phyloP scores from a whole-genome alignment of 257 asterid genomes.

The Solanum gracilifrons region DNA sequence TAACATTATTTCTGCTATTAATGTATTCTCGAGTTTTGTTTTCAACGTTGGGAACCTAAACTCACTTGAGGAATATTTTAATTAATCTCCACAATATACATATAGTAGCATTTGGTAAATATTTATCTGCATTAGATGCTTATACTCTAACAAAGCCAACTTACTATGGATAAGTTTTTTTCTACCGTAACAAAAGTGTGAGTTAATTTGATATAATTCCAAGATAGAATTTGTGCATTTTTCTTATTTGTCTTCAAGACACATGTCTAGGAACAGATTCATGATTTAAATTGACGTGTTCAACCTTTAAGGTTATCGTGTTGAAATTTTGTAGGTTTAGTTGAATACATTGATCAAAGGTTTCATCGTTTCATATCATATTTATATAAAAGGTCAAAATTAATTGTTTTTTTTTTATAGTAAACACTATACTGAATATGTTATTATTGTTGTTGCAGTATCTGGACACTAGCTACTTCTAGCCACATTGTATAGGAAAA shows the following conservation, averaged over 20 bases:
- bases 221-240: neutral
- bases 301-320: neutral
- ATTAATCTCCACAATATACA: neutral
- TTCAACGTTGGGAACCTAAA: neutral
- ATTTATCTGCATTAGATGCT: neutral
- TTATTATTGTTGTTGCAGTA: neutral
- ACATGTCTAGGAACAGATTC: neutral
- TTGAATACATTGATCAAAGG: neutral
- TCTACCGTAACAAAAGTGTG: neutral
- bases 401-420: too few species aligned
- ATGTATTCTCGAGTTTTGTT: neutral
- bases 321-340: neutral
- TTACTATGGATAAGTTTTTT: neutral
- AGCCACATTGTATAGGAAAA: neutral
- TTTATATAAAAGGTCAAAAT: neutral
- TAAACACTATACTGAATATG: neutral
- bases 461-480: neutral
- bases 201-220: neutral
- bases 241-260: neutral
- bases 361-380: neutral
- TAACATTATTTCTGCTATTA: neutral
- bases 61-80: neutral
- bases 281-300: neutral
- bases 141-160: neutral
- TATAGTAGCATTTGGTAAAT: neutral